Base-by-base conservation (phyloP, 169 alveolate genomes). In the Eimeria maxima region DNA sequence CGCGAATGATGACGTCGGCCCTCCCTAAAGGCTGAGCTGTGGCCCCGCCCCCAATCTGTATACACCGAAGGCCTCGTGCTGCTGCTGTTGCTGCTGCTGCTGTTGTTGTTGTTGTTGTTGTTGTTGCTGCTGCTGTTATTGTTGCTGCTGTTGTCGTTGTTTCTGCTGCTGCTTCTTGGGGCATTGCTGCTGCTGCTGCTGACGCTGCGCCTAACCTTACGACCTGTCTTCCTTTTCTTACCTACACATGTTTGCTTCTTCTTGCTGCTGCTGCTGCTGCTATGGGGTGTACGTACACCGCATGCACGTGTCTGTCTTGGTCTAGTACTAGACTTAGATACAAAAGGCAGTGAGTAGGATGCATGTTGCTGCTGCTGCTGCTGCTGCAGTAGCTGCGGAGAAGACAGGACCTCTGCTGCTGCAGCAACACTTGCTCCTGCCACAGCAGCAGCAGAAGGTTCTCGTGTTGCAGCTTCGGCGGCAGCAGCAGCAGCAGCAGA, bases 261-360 rank as follows among this genome's bases (percentile, higher is more conserved):
- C 11, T n/a, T 83, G 91, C 74, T 83, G 76, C 91, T 83, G 91
- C 76, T n/a, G n/a, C n/a, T n/a, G n/a, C n/a, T n/a, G n/a, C n/a
- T n/a, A n/a, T n/a, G n/a, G n/a, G n/a, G n/a, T n/a, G n/a, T n/a
- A n/a, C n/a, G n/a, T n/a, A n/a, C n/a, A n/a, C n/a, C n/a, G n/a
- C n/a, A n/a, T n/a, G n/a, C n/a, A n/a, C n/a, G n/a, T n/a, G n/a
- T n/a, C n/a, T n/a, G n/a, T n/a, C n/a, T n/a, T 53, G 60, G 13
- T 53, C 13, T 8, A 6, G 13, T 53, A 53, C 18, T 8, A 53
- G 60, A 53, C 60, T 8, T 8, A 13, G 60, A 53, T 53, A 13
- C 60, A 53, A 8, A 13, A 53, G 60, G 18, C 13, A 8, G 60
- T 13, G 13, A 8, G 60, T 13, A 53, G 60, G 60, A 13, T n/a